These are phyloP conservation scores for Apiotrichum laibachii DNA, from an alignment of 1,284 basidiomycete species.

Conservation along the genomic window DNA sequence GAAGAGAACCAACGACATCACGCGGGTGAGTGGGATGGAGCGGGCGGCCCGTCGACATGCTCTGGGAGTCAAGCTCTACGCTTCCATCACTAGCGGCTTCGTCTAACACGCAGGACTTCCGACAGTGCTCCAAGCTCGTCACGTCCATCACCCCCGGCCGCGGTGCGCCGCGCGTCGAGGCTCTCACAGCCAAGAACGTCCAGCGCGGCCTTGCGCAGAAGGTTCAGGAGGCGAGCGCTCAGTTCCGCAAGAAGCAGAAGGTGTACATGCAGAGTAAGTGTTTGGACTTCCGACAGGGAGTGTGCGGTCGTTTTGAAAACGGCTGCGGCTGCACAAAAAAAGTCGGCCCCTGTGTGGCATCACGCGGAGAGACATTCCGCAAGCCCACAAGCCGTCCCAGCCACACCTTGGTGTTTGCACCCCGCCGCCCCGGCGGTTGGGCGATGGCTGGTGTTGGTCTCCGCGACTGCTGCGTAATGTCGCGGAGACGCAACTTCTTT, in stretches of 20 bases:
- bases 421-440: neutral
- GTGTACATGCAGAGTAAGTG: slow-evolving; percentile 95
- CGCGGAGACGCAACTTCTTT: too few species aligned
- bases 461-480: neutral
- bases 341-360: too few species aligned
- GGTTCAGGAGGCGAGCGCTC: slow-evolving; percentile 84
- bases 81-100: too few species aligned
- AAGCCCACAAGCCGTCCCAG: too few species aligned
- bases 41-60: too few species aligned
- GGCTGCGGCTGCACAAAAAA: too few species aligned
- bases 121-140: slow-evolving; percentile 74
- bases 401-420: slow-evolving; percentile 24
- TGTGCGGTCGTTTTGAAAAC: too few species aligned
- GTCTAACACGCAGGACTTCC: slow-evolving; percentile 66
- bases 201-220: slow-evolving; percentile 92
- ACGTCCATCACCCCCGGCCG: slow-evolving; percentile 52
- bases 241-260: slow-evolving; percentile 96
- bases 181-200: slow-evolving; percentile 85
- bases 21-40: slow-evolving; percentile 61
- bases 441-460: neutral
- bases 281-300: too few species aligned
- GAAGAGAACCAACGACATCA: slow-evolving; percentile 78
- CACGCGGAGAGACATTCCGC: too few species aligned
- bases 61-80: neutral
- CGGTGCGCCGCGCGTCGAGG: slow-evolving; percentile 56